Evolutionary conservation across 345 rosid species (phyloP), one percentile per base, ranked within the genome.

Genomic region (Syzygium aqueum): DNA sequence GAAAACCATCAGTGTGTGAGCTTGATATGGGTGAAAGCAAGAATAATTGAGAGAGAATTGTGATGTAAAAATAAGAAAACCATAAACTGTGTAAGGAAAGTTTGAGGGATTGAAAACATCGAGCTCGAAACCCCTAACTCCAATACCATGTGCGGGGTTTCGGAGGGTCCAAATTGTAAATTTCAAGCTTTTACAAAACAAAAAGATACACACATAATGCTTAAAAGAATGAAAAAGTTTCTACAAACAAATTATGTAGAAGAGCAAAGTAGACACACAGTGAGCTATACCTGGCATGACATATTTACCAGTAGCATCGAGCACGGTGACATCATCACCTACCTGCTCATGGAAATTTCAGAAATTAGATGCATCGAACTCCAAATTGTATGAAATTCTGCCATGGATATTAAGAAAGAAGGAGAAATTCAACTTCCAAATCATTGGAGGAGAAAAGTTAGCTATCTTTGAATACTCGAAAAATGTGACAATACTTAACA

Each of bases 301-400:
- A 91, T 88, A 95, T 89, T 95, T 96, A 87, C 99, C 99, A 46
- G 96, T 88, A 86, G 99, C 99, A 93, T 96, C 99, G 73, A 97
- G 91, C 80, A 95, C 93, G 11, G 91, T 90, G 85, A 95, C 99
- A 92, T 95, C 98, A 88, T 96, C 98, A 50, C 94, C 96, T 87
- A 95, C 98, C 99, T 96, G 92, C 59, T 84, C 30, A 57, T 3
- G 49, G 80, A 87, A 52, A 40, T 37, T 40, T 52, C 37, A 46
- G 17, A 11, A 27, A 54, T 37, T 21, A 53, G 40, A n/a, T 52
- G 25, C 59, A 15, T 51, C 22, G 85, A 10, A 51, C 43, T 37
- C 22, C 14, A 15, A 53, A 52, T 84, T 52, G n/a, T 27, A 51
- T 51, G 46, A 73, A 85, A 63, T 27, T 49, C 49, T 84, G 46